These are phyloP conservation scores for Diaporthe ilicicola DNA, from an alignment of 2,329 filamentous ascomycete species.

Conservation along the genomic window DNA sequence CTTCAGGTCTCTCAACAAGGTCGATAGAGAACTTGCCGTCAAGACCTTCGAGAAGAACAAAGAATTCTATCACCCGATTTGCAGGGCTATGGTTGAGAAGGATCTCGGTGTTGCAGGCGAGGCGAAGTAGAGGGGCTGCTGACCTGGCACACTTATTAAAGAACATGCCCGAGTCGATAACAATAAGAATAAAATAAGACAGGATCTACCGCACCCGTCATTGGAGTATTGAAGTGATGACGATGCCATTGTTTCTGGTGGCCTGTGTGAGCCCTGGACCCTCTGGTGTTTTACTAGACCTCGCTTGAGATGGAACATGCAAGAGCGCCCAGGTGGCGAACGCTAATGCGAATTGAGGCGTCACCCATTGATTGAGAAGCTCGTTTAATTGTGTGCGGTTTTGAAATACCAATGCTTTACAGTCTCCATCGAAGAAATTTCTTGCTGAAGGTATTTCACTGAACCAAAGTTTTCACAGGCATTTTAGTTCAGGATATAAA, in stretches of 20 bases:
- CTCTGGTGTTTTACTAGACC: too few relatives aligned
- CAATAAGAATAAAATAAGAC: too few relatives aligned
- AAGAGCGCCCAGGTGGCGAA: too few relatives aligned
- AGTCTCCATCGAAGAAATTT: too few relatives aligned
- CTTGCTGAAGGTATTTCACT: not conserved
- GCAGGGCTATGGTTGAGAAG: constrained; percentile 85
- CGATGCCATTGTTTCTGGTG: not conserved
- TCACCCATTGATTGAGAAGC: too few relatives aligned
- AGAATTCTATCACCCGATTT: constrained; percentile 97
- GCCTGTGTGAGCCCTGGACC: not conserved
- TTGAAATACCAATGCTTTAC: too few relatives aligned
- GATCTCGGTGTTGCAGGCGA: constrained; percentile 63
- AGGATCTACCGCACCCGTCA: not conserved
- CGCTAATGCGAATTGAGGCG: too few relatives aligned
- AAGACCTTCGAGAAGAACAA: constrained; percentile 86
- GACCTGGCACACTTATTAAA: constrained; percentile 51
- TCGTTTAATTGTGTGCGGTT: too few relatives aligned
- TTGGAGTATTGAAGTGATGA: not conserved
- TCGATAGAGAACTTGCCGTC: constrained; percentile 78
- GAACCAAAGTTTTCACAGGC: too few relatives aligned
- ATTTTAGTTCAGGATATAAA: not conserved
- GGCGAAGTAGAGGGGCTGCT: not conserved
- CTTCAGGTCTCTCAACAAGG: constrained; percentile 77
- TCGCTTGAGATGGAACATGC: too few relatives aligned
- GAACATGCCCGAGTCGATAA: not conserved